Evolutionary conservation across 805 yeast genomes (phyloP).

Genomic region (Nakazawaea ishiwadae): DNA sequence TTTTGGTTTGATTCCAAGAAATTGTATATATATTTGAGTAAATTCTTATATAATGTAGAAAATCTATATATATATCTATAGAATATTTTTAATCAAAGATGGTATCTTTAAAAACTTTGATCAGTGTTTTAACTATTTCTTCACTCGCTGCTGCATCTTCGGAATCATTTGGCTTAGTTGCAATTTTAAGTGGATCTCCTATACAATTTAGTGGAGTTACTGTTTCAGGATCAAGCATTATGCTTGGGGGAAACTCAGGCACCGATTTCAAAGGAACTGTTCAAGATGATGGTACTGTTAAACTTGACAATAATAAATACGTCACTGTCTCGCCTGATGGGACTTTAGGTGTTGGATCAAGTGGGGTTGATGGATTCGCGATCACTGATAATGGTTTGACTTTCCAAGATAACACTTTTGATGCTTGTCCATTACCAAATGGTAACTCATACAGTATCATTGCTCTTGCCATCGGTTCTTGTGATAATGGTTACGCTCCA

Average conservation of each 20-base stretch:
- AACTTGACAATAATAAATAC: background rate
- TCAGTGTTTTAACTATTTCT: background rate
- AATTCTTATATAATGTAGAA: too few relatives aligned
- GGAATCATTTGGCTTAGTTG: background rate
- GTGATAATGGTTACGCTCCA: background rate
- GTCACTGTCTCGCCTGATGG: slow-evolving; percentile 1
- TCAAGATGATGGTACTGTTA: background rate
- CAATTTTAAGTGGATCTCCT: slow-evolving; percentile 4
- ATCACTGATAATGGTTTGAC: background rate
- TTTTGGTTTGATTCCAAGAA: too few relatives aligned
- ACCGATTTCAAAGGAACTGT: background rate
- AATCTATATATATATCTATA: too few relatives aligned
- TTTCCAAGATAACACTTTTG: background rate
- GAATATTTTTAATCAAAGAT: too few relatives aligned
- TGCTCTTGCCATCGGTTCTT: background rate
- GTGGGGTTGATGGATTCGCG: background rate
- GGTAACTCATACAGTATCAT: background rate
- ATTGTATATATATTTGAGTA: too few relatives aligned
- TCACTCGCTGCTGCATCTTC: background rate
- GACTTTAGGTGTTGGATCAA: background rate
- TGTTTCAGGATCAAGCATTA: background rate
- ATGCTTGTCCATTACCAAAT: slow-evolving; percentile 1
- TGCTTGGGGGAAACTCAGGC: background rate
- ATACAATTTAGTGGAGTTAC: slow-evolving; percentile 1
- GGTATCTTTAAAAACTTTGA: too few relatives aligned